Conservation (phyloP, 2,329 filamentous ascomycete genomes). For the Pseudogymnoascus sp. region DNA sequence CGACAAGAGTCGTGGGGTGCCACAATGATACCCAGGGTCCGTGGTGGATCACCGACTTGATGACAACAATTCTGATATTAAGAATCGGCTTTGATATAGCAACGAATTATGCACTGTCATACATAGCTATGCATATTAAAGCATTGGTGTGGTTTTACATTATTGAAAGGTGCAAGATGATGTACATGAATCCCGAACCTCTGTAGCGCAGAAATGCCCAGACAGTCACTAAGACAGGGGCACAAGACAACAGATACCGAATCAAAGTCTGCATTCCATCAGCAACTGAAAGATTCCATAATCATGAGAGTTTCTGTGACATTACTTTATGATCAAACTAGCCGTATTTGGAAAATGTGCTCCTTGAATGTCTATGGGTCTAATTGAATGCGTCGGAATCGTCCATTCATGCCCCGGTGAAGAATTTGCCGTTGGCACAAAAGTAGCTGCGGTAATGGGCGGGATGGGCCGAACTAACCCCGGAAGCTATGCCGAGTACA, state of each 20-base stretch:
- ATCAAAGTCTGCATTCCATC: background rate
- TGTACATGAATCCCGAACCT: background rate
- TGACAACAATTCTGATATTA: background rate
- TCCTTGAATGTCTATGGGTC: background rate
- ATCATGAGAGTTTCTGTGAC: background rate
- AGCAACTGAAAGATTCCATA: background rate
- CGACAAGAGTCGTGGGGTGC: background rate
- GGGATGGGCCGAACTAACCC: conserved; percentile 17
- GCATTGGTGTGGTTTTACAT: background rate
- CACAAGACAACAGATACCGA: background rate
- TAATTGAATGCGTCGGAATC: conserved; percentile 19
- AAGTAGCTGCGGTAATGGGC: conserved; percentile 20
- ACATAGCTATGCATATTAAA: background rate
- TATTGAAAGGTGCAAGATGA: background rate
- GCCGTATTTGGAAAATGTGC: background rate
- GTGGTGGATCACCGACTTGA: background rate
- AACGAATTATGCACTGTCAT: background rate
- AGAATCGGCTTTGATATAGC: background rate
- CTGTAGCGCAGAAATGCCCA: background rate
- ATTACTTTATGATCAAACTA: background rate
- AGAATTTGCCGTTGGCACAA: conserved; percentile 14
- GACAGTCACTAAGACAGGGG: background rate
- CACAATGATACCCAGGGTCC: background rate
- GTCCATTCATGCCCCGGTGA: conserved; percentile 15
- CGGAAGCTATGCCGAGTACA: conserved; percentile 23